These are phyloP conservation scores for Isoetes taiwanensis DNA, from an alignment of 75 land plant genomes.

Conservation along the genomic window DNA sequence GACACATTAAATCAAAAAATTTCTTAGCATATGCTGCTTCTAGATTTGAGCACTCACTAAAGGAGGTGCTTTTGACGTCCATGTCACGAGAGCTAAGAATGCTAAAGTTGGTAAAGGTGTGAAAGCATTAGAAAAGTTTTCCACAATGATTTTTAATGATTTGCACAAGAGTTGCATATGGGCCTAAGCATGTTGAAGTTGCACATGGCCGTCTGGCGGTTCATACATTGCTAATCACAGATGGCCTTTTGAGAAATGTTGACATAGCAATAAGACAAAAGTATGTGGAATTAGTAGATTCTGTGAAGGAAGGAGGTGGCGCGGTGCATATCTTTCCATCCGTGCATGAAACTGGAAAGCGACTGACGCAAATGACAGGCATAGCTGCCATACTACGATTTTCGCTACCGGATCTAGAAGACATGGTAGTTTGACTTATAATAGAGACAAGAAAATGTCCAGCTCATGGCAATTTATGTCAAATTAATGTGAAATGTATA, in stretches of 20 bases:
- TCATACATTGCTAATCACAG: slow-evolving; percentile 85
- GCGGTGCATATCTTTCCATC: slow-evolving; percentile 67
- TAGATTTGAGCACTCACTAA: too few species aligned
- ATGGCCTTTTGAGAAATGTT: slow-evolving; percentile 81
- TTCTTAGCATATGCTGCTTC: too few species aligned
- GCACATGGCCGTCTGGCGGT: slow-evolving; percentile 85
- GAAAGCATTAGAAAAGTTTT: slow-evolving; percentile 25
- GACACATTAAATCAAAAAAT: too few species aligned
- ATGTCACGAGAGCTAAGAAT: too few species aligned
- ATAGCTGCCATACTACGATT: slow-evolving; percentile 84
- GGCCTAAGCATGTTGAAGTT: slow-evolving; percentile 78
- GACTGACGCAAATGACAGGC: slow-evolving; percentile 68
- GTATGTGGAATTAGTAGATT: slow-evolving; percentile 71
- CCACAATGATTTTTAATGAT: slow-evolving; percentile 23
- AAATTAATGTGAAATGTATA: too few species aligned
- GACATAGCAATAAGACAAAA: slow-evolving; percentile 50
- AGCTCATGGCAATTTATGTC: too few species aligned
- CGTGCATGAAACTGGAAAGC: slow-evolving; percentile 95
- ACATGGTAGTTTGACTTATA: too few species aligned
- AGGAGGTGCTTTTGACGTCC: too few species aligned
- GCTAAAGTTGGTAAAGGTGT: too few species aligned
- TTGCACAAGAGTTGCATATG: slow-evolving; percentile 79
- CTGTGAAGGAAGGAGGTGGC: slow-evolving; percentile 80
- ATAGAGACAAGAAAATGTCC: too few species aligned
- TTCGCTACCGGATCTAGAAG: slow-evolving; percentile 84